Base-by-base conservation (phyloP, 495 filamentous ascomycete genomes). In the Barbatosphaeria neglecta region DNA sequence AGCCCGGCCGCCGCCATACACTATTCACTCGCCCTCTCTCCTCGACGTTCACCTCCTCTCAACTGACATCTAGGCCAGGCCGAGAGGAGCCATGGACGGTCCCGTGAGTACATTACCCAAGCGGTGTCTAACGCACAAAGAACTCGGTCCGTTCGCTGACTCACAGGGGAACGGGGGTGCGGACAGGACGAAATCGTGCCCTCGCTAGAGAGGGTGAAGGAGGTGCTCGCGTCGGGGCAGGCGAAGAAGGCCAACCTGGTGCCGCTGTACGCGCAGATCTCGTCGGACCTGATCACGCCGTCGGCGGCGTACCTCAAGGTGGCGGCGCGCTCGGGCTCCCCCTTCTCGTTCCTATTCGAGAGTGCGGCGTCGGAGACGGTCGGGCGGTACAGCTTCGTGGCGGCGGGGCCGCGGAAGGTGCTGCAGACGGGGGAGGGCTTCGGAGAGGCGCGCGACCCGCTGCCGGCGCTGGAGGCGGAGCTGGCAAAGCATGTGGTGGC, bases 341-440 rank as follows among this genome's bases (percentile, higher is more conserved):
- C 79, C 41, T 75, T 78, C 48, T 86, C 83, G 8, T 96, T 97
- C 60, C 76, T 97, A 28, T 93, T 94, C 61, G 92, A 98, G 66
- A 95, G 87, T 59, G 92, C 89, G 6, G 86, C 87, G 19, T 93
- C 87, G 13, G 90, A 95, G 66, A 89, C 80, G 1, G 86, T 97
- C 52, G 90, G 89, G 28, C 73, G 93, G 51, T 95, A 94, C 60
- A 94, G 87, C 64, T 98, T 98, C 63, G 80, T 98, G 37, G 92
- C 93, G 48, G 84, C 87, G 47, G 83, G 87, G 51, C 92, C 92
- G 8, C 72, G 84, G 43, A 90, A 93, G 62, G 73, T 95, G 4
- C 68, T 98, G 50, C 84, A 85, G 51, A 92, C 92, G 4, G 92
- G 92, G 20, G 77, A 85, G 37, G 85, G 87, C 43, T 84, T 95